Evolutionary conservation across 192 early-diverging fungal species (phyloP).

Genomic region (Kickxella alabastrina): DNA sequence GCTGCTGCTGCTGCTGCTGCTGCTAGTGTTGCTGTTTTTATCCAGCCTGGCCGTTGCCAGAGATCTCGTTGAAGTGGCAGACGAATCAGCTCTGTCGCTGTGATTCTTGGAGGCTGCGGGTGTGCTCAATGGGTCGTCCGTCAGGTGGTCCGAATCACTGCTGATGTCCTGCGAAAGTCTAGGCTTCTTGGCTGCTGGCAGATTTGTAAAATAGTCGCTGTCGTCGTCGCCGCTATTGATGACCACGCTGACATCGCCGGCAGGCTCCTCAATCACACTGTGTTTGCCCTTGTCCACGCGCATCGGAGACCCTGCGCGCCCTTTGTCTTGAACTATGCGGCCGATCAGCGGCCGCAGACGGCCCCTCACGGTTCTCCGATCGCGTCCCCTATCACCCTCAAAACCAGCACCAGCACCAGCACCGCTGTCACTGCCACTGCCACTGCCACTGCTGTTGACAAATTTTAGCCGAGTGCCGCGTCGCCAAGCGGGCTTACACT

Average conservation of each 20-base stretch:
- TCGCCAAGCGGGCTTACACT: slow-evolving; percentile 7
- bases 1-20: not conserved
- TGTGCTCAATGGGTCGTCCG: slow-evolving; percentile 11
- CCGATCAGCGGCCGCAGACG: not conserved
- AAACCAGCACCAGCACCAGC: not conserved
- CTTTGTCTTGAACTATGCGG: slow-evolving; percentile 9
- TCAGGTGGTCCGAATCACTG: slow-evolving; percentile 14
- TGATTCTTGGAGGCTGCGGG: not conserved
- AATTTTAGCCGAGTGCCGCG: slow-evolving; percentile 41
- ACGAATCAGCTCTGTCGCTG: not conserved
- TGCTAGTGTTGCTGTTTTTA: no score
- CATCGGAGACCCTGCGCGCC: not conserved
- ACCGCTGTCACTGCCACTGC: not conserved
- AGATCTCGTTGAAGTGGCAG: no score
- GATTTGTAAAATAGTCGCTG: slow-evolving; percentile 30
- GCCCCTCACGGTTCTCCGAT: not conserved
- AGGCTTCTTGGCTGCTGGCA: not conserved
- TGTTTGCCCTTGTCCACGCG: no score
- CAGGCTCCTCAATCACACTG: not conserved
- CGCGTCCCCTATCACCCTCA: not conserved
- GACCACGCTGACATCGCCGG: not conserved
- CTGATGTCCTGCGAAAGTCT: not conserved
- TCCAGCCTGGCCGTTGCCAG: no score
- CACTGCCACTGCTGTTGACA: not conserved
- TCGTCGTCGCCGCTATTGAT: slow-evolving; percentile 11